Evolutionary conservation across 176 grass and related monocot species (phyloP), one percentile per base, ranked within the genome.

Genomic region (Oryza nivara): DNA sequence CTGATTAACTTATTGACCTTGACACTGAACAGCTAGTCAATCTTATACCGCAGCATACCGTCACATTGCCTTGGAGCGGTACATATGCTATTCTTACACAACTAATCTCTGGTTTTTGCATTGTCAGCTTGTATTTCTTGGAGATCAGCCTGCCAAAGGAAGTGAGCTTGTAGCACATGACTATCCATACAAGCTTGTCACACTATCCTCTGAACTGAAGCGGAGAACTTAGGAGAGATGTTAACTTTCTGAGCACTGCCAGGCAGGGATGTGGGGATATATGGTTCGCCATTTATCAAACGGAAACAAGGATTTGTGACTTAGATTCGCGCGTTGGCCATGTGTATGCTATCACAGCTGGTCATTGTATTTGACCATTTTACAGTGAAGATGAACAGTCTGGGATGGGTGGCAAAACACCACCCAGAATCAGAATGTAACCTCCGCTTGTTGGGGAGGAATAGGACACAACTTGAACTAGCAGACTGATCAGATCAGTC

Each of bases 51-150:
- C 19, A 73, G 19, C 49, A 41, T 79, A 81, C 2, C 1, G 15
- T 30, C 73, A 45, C 65, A 80, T 3, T 3, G 9, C 52, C 28
- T 81, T 46, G 46, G 34, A 60, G 12, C 11, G 36, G 32, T 35
- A 63, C 4, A 28, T 49, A 28, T 60, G 32, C n/a, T 73, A 63
- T 83, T 86, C 68, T 68, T 86, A 74, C 68, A 67, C 83, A 58
- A 61, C 75, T 83, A 71, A 84, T 64, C 68, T 56, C 13, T 49
- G 54, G 9, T 66, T 54, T 86, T 58, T 49, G 30, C 61, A 66
- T 91, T 68, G 58, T n/a, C 91, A 98, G 96, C 75, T 92, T 95
- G 71, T 98, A 98, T 83, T 96, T 99, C 86, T 74, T 99, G 89
- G 93, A 96, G 52, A 88, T 94, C 81, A 99, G 96, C 58, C 82